Evolutionary conservation across 768 basidiomycete genomes (phyloP), one percentile per base, ranked within the genome.

Genomic region (Boletus patriciae): DNA sequence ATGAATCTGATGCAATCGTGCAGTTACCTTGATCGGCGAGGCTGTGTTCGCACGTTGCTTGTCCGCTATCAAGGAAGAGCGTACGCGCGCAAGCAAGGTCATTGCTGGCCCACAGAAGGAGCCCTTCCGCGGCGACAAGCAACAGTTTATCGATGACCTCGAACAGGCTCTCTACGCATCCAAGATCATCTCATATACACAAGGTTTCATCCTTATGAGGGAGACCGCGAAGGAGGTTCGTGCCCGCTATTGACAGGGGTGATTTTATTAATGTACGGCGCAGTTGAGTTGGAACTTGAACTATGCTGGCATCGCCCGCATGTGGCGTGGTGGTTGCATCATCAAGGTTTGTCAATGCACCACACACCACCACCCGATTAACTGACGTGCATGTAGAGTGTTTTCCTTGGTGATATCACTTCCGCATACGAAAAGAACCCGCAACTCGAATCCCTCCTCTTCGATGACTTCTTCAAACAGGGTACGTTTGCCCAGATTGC

Each of bases 281-380:
- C 31, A 90, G 88, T 69, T 89, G 65, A 72, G 69, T 61, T 99
- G 96, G 96, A 85, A 90, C 74, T 79, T 99, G 73, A 98, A 98
- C 83, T 96, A 96, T 72, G 88, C 94, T 66, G 95, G 94, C 59
- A 98, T 99, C 70, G 97, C 97, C 34, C 85, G 82, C 65, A 99
- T 99, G 94, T 99, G 97, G 97, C 93, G 96, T 68, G 97, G 97
- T 63, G 97, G 97, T 63, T 98, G 96, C 75, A 99, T 99, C 76
- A 98, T 99, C 83, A 96, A 96, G 84, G 90, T 85, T 44, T 46
- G 66, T 53, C 42, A 1, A 19, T 21, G 34, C 21, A 48, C 44
- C 38, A 52, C 58, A 48, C 66, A 69, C 13, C n/a, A 49, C 36
- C 40, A 15, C 15, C 38, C 21, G 12, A 49, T 52, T 21, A 21